These are phyloP conservation scores for Leishmania turanica DNA, from an alignment of 208 protist species.

Conservation along the genomic window DNA sequence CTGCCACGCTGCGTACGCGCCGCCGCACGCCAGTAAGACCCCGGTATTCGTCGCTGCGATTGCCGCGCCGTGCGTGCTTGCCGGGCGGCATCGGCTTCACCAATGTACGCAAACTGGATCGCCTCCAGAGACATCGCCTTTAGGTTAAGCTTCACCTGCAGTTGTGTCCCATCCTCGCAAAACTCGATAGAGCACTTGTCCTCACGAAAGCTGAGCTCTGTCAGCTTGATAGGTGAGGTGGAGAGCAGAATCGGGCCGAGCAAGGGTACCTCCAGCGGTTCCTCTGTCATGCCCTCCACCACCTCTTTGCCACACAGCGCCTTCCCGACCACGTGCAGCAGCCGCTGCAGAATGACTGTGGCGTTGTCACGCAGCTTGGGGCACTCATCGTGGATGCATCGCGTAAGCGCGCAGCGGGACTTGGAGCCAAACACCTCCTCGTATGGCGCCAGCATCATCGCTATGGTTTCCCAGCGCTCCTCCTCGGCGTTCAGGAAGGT, in stretches of 20 bases:
- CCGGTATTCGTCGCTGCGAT: background rate
- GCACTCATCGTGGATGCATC: slow-evolving; percentile 47
- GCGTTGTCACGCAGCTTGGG: slow-evolving; percentile 29
- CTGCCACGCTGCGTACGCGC: slow-evolving; percentile 6
- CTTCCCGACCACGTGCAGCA: slow-evolving; percentile 42
- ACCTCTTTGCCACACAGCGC: slow-evolving; percentile 37
- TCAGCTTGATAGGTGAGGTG: slow-evolving; percentile 40
- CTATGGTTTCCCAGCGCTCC: slow-evolving; percentile 35
- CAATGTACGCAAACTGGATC: slow-evolving; percentile 61
- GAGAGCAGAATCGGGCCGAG: slow-evolving; percentile 55
- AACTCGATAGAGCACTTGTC: slow-evolving; percentile 38
- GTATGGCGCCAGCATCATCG: slow-evolving; percentile 42
- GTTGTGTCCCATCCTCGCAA: slow-evolving; percentile 38
- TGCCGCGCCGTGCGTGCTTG: slow-evolving; percentile 25
- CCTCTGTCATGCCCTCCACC: slow-evolving; percentile 27
- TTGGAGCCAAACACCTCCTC: slow-evolving; percentile 47
- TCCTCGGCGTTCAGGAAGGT: slow-evolving; percentile 49
- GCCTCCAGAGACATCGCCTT: slow-evolving; percentile 46
- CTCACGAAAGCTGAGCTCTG: slow-evolving; percentile 38
- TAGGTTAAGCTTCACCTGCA: slow-evolving; percentile 40
- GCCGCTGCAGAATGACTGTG: slow-evolving; percentile 29
- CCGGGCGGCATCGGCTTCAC: slow-evolving; percentile 38
- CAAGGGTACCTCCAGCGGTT: slow-evolving; percentile 46
- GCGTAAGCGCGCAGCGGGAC: slow-evolving; percentile 43
- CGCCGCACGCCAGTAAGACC: slow-evolving; percentile 10